Conservation (phyloP, 2,329 filamentous ascomycete species). For the Leptodontidium sp. region DNA sequence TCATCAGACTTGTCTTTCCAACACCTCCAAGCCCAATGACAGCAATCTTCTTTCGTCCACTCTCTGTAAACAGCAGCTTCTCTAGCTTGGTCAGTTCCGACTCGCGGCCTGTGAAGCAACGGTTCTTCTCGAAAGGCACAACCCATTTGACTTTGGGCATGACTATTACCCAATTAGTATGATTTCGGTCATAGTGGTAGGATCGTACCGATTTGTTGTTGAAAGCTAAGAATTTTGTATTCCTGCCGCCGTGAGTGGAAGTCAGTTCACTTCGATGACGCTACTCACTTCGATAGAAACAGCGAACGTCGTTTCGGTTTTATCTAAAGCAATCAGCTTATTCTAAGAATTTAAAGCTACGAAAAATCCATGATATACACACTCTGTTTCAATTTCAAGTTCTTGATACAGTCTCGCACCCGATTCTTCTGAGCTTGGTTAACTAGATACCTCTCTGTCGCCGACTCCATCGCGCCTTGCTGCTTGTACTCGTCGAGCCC, state of each 20-base stretch:
- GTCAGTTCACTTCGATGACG: neutral
- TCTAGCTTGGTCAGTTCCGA: conserved; percentile 41
- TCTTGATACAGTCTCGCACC: neutral
- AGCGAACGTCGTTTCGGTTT: neutral
- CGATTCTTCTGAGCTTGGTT: neutral
- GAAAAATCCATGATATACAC: neutral
- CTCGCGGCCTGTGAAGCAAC: conserved; percentile 37
- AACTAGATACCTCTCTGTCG: neutral
- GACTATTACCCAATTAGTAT: neutral
- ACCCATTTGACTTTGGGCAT: neutral
- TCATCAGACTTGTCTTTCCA: conserved; percentile 52
- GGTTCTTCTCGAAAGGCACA: conserved; percentile 34
- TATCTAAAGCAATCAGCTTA: neutral
- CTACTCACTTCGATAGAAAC: neutral
- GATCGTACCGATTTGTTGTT: neutral
- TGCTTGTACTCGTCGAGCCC: neutral
- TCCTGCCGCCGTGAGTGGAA: neutral
- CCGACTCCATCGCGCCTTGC: neutral
- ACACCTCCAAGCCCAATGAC: conserved; percentile 51
- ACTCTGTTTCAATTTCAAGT: neutral
- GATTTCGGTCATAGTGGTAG: no score
- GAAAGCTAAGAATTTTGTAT: accelerated
- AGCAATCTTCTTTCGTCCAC: conserved; percentile 32
- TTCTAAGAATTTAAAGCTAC: neutral
- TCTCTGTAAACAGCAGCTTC: conserved; percentile 39